A percentile compares a stretch with the other conserved stretches of the same genome.
These are phyloP conservation scores for Volvox carteri DNA, from an alignment of 163 green algal species.

Conservation along the genomic window DNA sequence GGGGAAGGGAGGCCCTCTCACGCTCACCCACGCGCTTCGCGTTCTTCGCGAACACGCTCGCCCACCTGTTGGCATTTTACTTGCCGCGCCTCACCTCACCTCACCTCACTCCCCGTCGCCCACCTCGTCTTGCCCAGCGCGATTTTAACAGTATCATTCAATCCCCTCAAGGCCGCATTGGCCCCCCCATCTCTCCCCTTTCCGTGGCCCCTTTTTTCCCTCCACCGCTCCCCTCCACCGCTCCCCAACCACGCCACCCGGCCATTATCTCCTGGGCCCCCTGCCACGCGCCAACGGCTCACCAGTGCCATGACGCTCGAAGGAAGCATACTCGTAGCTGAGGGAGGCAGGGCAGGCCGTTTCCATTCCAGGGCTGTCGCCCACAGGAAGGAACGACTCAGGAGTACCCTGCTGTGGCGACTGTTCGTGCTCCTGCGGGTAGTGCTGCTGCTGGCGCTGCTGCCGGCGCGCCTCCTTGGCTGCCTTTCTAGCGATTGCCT, in stretches of 20 bases:
- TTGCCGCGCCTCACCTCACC: too few species aligned
- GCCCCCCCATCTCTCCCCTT: neutral
- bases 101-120: too few species aligned
- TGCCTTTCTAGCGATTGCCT: constrained; percentile 40
- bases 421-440: constrained; percentile 36
- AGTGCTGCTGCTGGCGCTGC: constrained; percentile 38
- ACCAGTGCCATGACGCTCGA: constrained; percentile 50
- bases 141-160: neutral
- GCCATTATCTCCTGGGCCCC: too few species aligned
- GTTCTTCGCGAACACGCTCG: neutral
- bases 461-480: constrained; percentile 62
- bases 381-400: neutral
- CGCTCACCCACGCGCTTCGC: too few species aligned
- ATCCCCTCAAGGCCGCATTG: neutral
- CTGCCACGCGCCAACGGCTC: too few species aligned
- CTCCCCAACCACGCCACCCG: too few species aligned
- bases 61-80: neutral
- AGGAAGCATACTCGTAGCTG: constrained; percentile 36
- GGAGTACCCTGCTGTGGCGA: neutral
- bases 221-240: neutral
- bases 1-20: too few species aligned
- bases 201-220: neutral
- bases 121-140: neutral
- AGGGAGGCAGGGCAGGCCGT: constrained; percentile 36
- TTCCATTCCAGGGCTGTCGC: neutral